Evolutionary conservation across 441 rosid genomes (phyloP), one percentile per base, ranked within the genome.

Genomic region (Croton laevigatus): DNA sequence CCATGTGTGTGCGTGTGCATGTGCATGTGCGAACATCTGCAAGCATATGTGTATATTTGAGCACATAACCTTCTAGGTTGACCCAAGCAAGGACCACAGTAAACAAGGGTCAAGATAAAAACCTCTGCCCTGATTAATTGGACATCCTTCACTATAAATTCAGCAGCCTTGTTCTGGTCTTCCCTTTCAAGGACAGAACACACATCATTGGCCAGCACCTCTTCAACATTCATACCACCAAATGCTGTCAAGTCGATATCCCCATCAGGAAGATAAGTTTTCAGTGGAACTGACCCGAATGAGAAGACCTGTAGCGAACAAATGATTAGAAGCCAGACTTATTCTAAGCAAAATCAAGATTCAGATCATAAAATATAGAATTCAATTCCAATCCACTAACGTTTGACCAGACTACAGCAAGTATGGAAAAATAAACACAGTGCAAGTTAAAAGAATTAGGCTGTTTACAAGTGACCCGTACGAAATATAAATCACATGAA

Each of bases 211-310:
- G 91, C 96, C 71, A 91, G 71, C 40, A 89, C 88, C 73, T 93
- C 94, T 68, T 91, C 97, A 16, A 76, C 54, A 72, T 76, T 80
- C 59, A 68, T 64, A 62, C 88, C 87, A 66, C 91, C 88, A 78
- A 94, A 81, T 71, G 87, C 88, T 16, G 97, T 94, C 84, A 94
- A 80, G 78, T 93, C 98, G 77, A 93, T 93, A 79, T 93, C 98
- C 52, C 97, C 97, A 77, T 93, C 98, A 48, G 98, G 98, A 72
- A 93, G 98, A 86, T 93, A 93, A 2, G 98, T 93, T 83, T 85
- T 91, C 80, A 93, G 75, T 3, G 98, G 98, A 13, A 93, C 98
- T 16, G 97, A 93, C 52, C 97, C 97, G 83, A 85, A 93, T 37
- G 97, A 88, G 75, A 81, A 82, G 23, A 93, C 98, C 97, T 93